Percentiles rank a stretch among this genome's conserved stretches.
phyloP scores from a whole-genome alignment of 2,329 filamentous ascomycete species.

The Aspergillus pseudoglaucus region DNA sequence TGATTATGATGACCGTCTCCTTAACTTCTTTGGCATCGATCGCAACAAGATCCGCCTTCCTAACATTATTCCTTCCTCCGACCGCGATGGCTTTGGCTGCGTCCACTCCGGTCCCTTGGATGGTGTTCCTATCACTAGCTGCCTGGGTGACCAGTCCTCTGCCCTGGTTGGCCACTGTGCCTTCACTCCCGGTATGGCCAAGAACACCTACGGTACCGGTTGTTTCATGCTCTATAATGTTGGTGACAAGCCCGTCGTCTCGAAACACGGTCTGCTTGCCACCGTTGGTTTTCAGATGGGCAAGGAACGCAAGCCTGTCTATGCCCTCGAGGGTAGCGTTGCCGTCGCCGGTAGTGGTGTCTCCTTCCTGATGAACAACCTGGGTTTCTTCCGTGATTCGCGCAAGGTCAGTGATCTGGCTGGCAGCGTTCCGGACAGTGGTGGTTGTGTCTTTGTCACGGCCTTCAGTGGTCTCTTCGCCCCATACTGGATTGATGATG shows the following conservation, averaged over 20 bases:
- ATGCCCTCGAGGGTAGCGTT: conserved; percentile 78
- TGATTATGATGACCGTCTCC: conserved; percentile 69
- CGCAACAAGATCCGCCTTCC: conserved; percentile 65
- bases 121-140: conserved; percentile 71
- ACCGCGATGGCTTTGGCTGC: conserved; percentile 64
- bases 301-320: conserved; percentile 60
- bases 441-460: conserved; percentile 79
- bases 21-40: conserved; percentile 75
- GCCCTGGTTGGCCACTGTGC: conserved; percentile 81
- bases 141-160: conserved; percentile 78
- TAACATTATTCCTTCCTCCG: conserved; percentile 76
- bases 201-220: conserved; percentile 87
- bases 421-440: conserved; percentile 63
- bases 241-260: conserved; percentile 76
- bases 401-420: conserved; percentile 60
- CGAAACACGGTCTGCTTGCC: conserved; percentile 72
- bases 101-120: conserved; percentile 60
- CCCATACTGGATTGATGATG: conserved; percentile 92
- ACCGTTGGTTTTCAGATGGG: conserved; percentile 83
- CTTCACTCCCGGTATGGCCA: conserved; percentile 73
- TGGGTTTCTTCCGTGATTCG: conserved; percentile 56
- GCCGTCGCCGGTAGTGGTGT: conserved; percentile 76
- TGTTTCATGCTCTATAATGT: conserved; percentile 89
- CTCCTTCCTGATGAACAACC: conserved; percentile 64
- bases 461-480: conserved; percentile 88